phyloP scores from a whole-genome alignment of 2,329 filamentous ascomycete genomes.

The Phaeosphaeriaceae sp. region DNA sequence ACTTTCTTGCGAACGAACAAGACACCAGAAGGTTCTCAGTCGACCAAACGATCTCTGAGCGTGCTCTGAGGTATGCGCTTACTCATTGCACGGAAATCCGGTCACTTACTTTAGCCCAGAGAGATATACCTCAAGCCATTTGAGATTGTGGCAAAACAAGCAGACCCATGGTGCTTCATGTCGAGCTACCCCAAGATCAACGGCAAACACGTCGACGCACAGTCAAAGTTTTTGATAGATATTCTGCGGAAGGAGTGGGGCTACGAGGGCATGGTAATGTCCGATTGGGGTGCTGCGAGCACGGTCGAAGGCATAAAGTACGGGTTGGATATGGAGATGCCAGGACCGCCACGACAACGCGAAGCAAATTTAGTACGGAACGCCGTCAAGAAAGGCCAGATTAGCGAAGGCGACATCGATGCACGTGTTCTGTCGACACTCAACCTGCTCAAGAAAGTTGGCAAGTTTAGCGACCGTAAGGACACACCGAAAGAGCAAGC shows the following conservation, averaged over 20 bases:
- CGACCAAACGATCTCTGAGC: neutral
- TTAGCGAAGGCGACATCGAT: neutral
- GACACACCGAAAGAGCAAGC: slow-evolving; percentile 2
- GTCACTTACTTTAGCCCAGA: neutral
- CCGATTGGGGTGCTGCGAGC: neutral
- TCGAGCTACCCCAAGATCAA: neutral
- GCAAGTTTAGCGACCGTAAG: neutral
- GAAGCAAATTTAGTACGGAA: neutral
- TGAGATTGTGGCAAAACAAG: neutral
- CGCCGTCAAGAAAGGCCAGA: neutral
- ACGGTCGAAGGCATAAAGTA: neutral
- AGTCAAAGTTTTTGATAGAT: neutral
- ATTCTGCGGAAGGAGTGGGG: neutral
- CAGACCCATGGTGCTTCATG: neutral
- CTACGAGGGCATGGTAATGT: neutral
- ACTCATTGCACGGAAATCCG: neutral
- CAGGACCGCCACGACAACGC: neutral
- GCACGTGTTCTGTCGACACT: neutral
- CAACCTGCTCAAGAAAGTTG: neutral
- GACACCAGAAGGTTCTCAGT: slow-evolving; percentile 45
- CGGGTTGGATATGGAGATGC: neutral
- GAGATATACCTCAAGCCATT: neutral
- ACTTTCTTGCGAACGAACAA: slow-evolving; percentile 71
- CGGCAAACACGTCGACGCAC: neutral
- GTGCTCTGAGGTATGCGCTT: neutral